Base-by-base conservation (phyloP, 1,139 yeast species). In the Kodamaea alishanica region DNA sequence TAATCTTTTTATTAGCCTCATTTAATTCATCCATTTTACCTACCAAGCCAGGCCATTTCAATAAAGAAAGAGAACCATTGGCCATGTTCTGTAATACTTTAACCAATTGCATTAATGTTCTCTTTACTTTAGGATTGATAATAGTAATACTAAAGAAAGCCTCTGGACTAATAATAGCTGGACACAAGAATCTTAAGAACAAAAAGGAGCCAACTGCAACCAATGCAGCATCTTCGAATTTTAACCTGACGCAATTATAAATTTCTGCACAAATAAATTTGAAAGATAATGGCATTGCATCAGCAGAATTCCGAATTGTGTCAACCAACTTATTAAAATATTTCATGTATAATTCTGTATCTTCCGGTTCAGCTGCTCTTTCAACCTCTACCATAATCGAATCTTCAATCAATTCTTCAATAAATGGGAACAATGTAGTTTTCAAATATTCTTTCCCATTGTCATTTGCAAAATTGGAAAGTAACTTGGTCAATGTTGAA, bases 101-200 rank as follows among this genome's bases (percentile, higher is more conserved):
- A 4, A 96, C 97, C 34, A 92, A 64, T 46, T 86, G 82, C 53
- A 92, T 82, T 38, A 87, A 71, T 1, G 89, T 77, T 47, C 96
- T 72, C 48, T 89, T 83, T 8, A 82, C 79, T 26, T 68, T 73
- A 5, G 61, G 63, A 50, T 50, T 69, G 5, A 69, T 61, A 26
- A 77, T 67, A 22, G 68, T 68, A 39, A 84, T 78, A 35, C 60
- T 64, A 41, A 71, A 65, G 42, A 63, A 68, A 4, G 88, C 74
- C 47, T 87, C 95, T 0, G 97, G 97, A 33, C 92, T 83, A 9
- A 90, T 90, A 45, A 92, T 81, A 0, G 95, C 95, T 6, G 98
- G 97, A 55, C 95, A 89, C 45, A 88, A 75, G 50, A 86, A 84
- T 44, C 97, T 71, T 48, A 92, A 68, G 55, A 92, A 90, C 38